Percentiles rank a stretch among this genome's conserved stretches.
Evolutionary conservation across 192 early-diverging fungal genomes (phyloP).

Genomic region (Podila minutissima): DNA sequence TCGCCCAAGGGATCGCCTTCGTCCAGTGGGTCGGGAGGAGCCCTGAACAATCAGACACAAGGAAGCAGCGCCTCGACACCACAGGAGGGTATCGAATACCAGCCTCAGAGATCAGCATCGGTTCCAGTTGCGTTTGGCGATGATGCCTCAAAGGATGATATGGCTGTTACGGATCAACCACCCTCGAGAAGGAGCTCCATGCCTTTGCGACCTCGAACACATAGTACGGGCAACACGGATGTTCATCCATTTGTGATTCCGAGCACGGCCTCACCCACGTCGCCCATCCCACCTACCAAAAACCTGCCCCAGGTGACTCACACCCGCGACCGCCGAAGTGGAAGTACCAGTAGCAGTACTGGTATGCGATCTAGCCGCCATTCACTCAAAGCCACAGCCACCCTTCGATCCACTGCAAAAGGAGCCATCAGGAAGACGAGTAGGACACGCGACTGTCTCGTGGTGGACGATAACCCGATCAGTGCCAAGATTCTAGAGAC

Average conservation of each 20-base stretch:
- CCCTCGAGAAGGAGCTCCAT: conserved; percentile 31
- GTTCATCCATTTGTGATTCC: conserved; percentile 48
- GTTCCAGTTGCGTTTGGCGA: conserved; percentile 47
- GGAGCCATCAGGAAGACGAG: conserved; percentile 28
- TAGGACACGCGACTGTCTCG: conserved; percentile 65
- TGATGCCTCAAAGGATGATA: conserved; percentile 3
- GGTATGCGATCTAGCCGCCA: conserved; percentile 46
- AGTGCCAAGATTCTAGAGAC: conserved; percentile 90
- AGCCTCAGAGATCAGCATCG: conserved; percentile 46
- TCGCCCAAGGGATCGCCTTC: conserved; percentile 44
- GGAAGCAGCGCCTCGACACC: conserved; percentile 11
- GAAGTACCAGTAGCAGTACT: conserved; percentile 34
- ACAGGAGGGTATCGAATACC: conserved; percentile 30
- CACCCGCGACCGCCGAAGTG: conserved; percentile 43
- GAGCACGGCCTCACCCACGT: conserved; percentile 17
- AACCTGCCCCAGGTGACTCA: conserved; percentile 22
- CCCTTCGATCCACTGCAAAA: conserved; percentile 40
- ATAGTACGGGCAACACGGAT: conserved; percentile 31
- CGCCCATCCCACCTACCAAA: conserved; percentile 31
- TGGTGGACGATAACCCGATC: conserved; percentile 95
- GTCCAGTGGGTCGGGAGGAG: conserved; percentile 33
- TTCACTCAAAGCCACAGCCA: conserved; percentile 42
- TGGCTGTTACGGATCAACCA: conserved; percentile 10
- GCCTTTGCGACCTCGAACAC: conserved; percentile 44
- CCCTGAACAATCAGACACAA: conserved; percentile 11